Evolutionary conservation across 306 rosid species (phyloP), one percentile per base, ranked within the genome.

Genomic region (Spatholobus suberectus): DNA sequence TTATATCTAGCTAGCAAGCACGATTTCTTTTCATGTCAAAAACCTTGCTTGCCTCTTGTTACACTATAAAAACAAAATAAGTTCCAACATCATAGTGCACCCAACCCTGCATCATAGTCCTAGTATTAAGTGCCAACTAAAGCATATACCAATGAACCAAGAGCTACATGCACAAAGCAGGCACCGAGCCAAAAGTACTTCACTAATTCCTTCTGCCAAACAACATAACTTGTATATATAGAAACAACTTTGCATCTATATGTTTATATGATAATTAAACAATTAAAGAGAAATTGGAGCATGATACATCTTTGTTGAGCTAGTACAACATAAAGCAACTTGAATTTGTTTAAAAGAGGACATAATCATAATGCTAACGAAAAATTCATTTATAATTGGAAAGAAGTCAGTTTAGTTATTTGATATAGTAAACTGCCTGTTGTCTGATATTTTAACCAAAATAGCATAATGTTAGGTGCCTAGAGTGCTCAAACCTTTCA

Each of bases 141-240:
- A 77, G 79, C 38, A 37, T 44, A 26, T 49, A 70, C 52, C 23
- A n/a, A 41, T 8, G 58, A 77, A 23, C 46, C 82, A 35, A 26
- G 24, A 38, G 38, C 68, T 73, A 40, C 63, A 38, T 32, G 5
- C 18, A 72, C 59, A 79, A 73, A 54, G 47, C 29, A 35, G 17
- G 32, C 43, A 38, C 76, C 40, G 47, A 59, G 35, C 73, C 44
- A 68, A 40, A 75, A 79, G 21, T 37, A 51, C 29, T 43, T 54
- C 80, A 54, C 29, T 24, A 17, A 23, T 61, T 43, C 44, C 43
- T 40, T 8, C 46, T 4, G 63, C 8, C 57, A 52, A 61, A 69
- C 21, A 70, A 66, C 52, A 77, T 61, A 43, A 12, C 37, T 77
- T 81, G 59, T 18, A 73, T n/a, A n/a, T n/a, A n/a, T 44, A 63